phyloP scores from a whole-genome alignment of 805 yeast genomes.

The Torulaspora delbrueckii region DNA sequence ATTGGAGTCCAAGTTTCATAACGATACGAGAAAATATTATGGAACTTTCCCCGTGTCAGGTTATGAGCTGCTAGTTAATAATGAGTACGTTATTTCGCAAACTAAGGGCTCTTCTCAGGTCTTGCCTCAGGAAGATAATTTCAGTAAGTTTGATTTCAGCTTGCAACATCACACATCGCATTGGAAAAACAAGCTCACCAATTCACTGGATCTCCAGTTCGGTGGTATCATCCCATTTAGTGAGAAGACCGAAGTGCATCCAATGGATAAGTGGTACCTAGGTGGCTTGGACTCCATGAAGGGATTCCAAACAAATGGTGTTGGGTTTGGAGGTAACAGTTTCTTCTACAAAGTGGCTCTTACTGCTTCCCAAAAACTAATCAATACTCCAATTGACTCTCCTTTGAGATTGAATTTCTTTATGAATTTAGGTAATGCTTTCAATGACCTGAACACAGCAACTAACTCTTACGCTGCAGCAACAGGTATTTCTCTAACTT shows the following conservation, averaged over 20 bases:
- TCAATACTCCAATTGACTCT: slow-evolving; percentile 40
- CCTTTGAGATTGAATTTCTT: slow-evolving; percentile 63
- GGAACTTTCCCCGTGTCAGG: slow-evolving; percentile 48
- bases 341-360: slow-evolving; percentile 46
- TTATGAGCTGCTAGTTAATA: slow-evolving; percentile 35
- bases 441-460: slow-evolving; percentile 16
- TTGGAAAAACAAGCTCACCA: slow-evolving; percentile 43
- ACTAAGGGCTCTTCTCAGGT: slow-evolving; percentile 30
- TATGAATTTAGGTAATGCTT: slow-evolving; percentile 50
- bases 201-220: slow-evolving; percentile 42
- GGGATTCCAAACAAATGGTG: slow-evolving; percentile 58
- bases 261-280: slow-evolving; percentile 66
- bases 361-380: slow-evolving; percentile 50
- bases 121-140: slow-evolving; percentile 24
- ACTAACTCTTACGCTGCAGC: slow-evolving; percentile 37
- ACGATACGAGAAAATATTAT: slow-evolving; percentile 43
- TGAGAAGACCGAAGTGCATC: slow-evolving; percentile 42
- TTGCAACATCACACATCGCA: slow-evolving; percentile 38
- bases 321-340: slow-evolving; percentile 61
- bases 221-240: slow-evolving; percentile 47
- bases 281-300: slow-evolving; percentile 62
- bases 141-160: slow-evolving; percentile 30
- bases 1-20: slow-evolving; percentile 37
- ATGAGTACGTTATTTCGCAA: slow-evolving; percentile 44
- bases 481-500: slow-evolving; percentile 50